phyloP scores from a whole-genome alignment of 2,329 filamentous ascomycete species.

The Penicillium sp. region DNA sequence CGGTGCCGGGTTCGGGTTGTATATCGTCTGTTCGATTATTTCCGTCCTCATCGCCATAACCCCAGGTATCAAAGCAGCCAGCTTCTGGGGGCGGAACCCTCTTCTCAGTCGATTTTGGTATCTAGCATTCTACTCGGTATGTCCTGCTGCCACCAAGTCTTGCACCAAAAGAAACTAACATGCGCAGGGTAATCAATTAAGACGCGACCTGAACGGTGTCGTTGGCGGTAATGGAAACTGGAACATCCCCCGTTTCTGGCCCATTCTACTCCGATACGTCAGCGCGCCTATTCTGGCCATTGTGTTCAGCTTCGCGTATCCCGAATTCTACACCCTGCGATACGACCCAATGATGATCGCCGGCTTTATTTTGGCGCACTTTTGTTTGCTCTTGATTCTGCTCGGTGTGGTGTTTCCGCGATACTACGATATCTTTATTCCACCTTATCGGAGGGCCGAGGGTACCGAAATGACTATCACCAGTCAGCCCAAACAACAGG shows the following conservation, averaged over 20 bases:
- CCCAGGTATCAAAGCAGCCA: conserved; percentile 44
- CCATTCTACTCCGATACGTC: conserved; percentile 52
- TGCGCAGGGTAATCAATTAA: conserved; percentile 55
- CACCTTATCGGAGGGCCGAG: conserved; percentile 48
- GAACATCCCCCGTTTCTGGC: conserved; percentile 56
- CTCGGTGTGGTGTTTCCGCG: conserved; percentile 54
- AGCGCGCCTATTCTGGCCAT: conserved; percentile 53
- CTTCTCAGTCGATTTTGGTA: conserved; percentile 52
- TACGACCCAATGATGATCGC: conserved; percentile 54
- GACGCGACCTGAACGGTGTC: conserved; percentile 56
- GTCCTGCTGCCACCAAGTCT: conserved; percentile 13
- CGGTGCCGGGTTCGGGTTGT: conserved; percentile 56
- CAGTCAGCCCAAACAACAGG: conserved; percentile 1
- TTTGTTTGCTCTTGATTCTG: conserved; percentile 50
- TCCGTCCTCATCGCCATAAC: conserved; percentile 31
- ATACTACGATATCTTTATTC: conserved; percentile 57
- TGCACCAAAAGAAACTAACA: conserved; percentile 1
- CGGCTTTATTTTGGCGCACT: conserved; percentile 51
- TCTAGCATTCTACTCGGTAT: conserved; percentile 58
- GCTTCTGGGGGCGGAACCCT: conserved; percentile 45
- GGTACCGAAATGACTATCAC: conserved; percentile 29
- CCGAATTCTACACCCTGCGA: conserved; percentile 49
- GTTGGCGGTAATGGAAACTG: conserved; percentile 57
- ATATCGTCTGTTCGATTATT: conserved; percentile 43
- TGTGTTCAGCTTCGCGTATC: conserved; percentile 55